A percentile compares a stretch with the other conserved stretches of the same genome.
Conservation (phyloP, 495 filamentous ascomycete genomes). For the Hypoxylon fuscum region DNA sequence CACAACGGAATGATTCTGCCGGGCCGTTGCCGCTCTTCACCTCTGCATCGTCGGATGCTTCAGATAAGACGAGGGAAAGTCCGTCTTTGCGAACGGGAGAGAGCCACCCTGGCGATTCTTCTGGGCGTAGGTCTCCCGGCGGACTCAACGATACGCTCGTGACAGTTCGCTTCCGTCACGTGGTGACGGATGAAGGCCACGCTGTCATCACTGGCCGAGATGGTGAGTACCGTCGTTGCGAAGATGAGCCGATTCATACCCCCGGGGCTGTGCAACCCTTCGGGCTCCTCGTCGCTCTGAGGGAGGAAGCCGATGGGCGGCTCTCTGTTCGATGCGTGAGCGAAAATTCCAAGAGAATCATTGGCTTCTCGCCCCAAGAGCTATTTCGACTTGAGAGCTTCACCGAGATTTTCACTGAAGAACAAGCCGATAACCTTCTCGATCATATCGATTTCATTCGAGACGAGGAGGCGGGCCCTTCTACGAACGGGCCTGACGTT, state of each 20-base stretch:
- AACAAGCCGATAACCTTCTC: conserved; percentile 81
- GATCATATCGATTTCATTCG: conserved; percentile 90
- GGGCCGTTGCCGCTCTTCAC: conserved; percentile 42
- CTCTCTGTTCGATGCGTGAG: conserved; percentile 81
- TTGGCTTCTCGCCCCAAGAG: conserved; percentile 80
- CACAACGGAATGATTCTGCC: conserved; percentile 31
- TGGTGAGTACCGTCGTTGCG: conserved; percentile 76
- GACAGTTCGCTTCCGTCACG: conserved; percentile 82
- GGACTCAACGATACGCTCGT: conserved; percentile 54
- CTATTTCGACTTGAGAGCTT: conserved; percentile 81
- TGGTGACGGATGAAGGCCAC: conserved; percentile 81
- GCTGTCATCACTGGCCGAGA: conserved; percentile 84
- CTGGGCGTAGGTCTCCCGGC: conserved; percentile 26
- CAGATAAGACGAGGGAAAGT: conserved; percentile 23
- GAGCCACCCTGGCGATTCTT: conserved; percentile 25
- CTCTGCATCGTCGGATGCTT: conserved; percentile 48
- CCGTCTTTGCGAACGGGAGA: not conserved
- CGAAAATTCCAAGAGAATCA: conserved; percentile 81
- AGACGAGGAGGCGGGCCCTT: conserved; percentile 77
- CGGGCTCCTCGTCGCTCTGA: conserved; percentile 79
- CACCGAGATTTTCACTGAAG: conserved; percentile 79
- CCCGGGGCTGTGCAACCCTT: conserved; percentile 92
- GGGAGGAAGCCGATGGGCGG: conserved; percentile 72
- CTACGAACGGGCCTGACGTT: conserved; percentile 82
- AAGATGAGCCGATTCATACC: conserved; percentile 94